Evolutionary conservation across 2,329 filamentous ascomycete species (phyloP).

Genomic region (Whalleya microplaca): DNA sequence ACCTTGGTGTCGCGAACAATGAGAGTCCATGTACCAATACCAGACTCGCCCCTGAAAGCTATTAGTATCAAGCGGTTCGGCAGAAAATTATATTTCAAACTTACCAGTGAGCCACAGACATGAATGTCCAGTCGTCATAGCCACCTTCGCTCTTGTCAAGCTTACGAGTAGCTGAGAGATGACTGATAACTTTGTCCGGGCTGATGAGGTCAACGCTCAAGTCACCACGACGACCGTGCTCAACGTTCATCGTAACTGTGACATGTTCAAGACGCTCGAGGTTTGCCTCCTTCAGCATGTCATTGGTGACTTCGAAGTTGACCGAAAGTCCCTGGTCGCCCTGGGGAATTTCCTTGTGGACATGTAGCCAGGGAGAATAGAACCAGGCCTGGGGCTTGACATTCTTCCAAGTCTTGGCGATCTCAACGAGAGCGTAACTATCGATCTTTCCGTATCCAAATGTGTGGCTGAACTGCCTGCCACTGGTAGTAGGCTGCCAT

Average conservation of each 20-base stretch:
- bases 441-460: conserved; percentile 97
- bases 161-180: conserved; percentile 76
- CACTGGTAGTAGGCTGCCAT: conserved; percentile 81
- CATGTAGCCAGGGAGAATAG: conserved; percentile 90
- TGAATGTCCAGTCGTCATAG: conserved; percentile 97
- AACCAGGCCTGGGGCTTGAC: conserved; percentile 97
- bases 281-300: conserved; percentile 82
- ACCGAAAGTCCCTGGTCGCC: conserved; percentile 79
- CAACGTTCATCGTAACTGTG: conserved; percentile 95
- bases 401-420: conserved; percentile 80
- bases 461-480: conserved; percentile 88
- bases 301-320: conserved; percentile 78
- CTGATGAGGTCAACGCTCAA: conserved; percentile 90
- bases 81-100: conserved; percentile 35
- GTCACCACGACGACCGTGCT: conserved; percentile 86
- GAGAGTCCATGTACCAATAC: conserved; percentile 87
- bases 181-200: conserved; percentile 78
- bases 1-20: conserved; percentile 82
- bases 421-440: conserved; percentile 80
- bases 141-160: conserved; percentile 69
- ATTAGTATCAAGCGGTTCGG: conserved; percentile 35
- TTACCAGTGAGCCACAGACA: conserved; percentile 96
- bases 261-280: conserved; percentile 89
- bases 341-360: conserved; percentile 84
- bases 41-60: conserved; percentile 75